Evolutionary conservation across 225 moss, liverwort and hornwort genomes (phyloP).

Genomic region (Thuidium tamariscinum): DNA sequence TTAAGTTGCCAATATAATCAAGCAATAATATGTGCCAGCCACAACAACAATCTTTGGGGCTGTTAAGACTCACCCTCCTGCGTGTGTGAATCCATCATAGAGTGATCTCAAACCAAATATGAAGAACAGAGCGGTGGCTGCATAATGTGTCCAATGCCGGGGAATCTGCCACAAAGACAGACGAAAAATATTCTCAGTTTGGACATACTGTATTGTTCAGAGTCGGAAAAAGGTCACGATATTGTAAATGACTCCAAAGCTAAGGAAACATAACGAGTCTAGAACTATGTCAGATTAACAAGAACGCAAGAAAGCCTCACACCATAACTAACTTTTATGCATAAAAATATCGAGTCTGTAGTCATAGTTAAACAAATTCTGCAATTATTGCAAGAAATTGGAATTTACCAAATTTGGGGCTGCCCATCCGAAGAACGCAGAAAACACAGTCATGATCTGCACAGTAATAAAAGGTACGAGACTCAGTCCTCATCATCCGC

Average conservation of each 20-base stretch:
- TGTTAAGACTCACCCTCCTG: constrained; percentile 50
- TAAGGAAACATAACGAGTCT: neutral
- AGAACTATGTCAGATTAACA: neutral
- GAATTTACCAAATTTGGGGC: constrained; percentile 78
- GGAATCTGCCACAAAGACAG: constrained; percentile 47
- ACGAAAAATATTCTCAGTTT: neutral
- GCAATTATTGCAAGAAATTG: neutral
- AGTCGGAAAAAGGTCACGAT: neutral
- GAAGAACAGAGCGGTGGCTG: constrained; percentile 81
- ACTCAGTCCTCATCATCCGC: neutral
- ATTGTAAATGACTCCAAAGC: neutral
- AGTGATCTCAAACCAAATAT: constrained; percentile 74
- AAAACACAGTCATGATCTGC: constrained; percentile 89
- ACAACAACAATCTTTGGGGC: neutral
- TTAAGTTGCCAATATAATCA: neutral
- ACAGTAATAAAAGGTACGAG: neutral
- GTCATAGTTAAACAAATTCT: neutral
- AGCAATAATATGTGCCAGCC: neutral
- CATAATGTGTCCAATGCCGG: constrained; percentile 70
- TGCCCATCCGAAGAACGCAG: constrained; percentile 92
- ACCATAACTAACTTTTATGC: neutral
- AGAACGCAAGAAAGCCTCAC: neutral
- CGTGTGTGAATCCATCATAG: constrained; percentile 72
- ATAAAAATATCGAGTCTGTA: neutral
- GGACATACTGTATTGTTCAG: neutral